Evolutionary conservation across 306 rosid genomes (phyloP).

Genomic region (Castanea crenata): DNA sequence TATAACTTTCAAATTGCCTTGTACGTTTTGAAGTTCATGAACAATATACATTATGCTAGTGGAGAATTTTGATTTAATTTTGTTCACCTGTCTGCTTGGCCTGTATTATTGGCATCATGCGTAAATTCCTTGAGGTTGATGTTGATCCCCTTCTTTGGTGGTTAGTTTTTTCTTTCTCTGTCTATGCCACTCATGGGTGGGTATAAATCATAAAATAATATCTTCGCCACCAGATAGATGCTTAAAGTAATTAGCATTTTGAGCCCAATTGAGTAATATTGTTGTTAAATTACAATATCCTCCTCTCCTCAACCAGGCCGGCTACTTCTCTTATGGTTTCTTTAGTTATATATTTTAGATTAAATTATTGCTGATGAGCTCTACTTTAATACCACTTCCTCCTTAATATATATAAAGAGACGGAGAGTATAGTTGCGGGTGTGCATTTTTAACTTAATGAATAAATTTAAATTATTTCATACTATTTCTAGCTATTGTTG

Average conservation of each 20-base stretch:
- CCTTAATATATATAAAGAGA: too few relatives aligned
- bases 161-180: conserved; percentile 19
- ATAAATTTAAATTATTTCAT: background rate
- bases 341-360: conserved; percentile 6
- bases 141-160: background rate
- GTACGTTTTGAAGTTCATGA: background rate
- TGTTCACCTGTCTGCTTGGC: background rate
- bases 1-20: background rate
- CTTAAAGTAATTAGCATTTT: too few relatives aligned
- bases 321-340: conserved; percentile 13
- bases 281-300: background rate
- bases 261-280: background rate
- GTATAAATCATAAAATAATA: too few relatives aligned
- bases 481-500: conserved; percentile 1
- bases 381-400: too few relatives aligned
- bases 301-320: conserved; percentile 23
- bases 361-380: too few relatives aligned
- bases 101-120: background rate
- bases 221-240: too few relatives aligned
- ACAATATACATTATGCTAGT: background rate
- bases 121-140: background rate
- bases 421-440: too few relatives aligned
- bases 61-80: background rate
- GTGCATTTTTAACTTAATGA: too few relatives aligned
- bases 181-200: background rate